These are phyloP conservation scores for Sporothrix euskadiensis DNA, from an alignment of 2,329 filamentous ascomycete genomes.

Conservation along the genomic window DNA sequence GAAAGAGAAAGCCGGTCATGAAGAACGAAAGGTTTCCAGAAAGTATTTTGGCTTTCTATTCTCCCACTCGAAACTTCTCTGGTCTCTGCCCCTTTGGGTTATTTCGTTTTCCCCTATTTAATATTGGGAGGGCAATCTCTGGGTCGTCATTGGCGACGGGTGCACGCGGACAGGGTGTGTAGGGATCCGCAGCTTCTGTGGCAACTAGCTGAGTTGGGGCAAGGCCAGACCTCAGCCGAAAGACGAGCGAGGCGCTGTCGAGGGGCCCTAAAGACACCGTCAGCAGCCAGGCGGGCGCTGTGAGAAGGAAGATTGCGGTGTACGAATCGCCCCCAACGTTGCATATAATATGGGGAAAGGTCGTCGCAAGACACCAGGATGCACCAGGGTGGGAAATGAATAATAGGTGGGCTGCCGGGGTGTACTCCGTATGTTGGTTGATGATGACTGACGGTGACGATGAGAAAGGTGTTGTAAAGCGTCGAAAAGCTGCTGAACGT, in stretches of 20 bases:
- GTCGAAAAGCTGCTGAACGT: not conserved
- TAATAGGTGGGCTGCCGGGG: constrained; percentile 8
- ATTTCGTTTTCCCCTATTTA: constrained; percentile 30
- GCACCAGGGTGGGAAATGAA: constrained; percentile 29
- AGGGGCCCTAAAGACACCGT: constrained; percentile 1
- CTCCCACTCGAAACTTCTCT: not conserved
- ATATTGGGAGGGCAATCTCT: constrained; percentile 29
- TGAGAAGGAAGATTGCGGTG: constrained; percentile 28
- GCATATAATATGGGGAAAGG: constrained; percentile 29
- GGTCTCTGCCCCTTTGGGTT: constrained; percentile 21
- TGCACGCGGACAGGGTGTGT: constrained; percentile 16
- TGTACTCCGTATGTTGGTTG: not conserved
- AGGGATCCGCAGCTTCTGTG: constrained; percentile 31
- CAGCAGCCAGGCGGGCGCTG: constrained; percentile 21
- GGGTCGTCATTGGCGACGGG: constrained; percentile 31
- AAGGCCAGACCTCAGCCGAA: constrained; percentile 16
- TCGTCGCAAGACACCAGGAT: constrained; percentile 2
- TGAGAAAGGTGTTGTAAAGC: not conserved
- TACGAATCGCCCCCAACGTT: constrained; percentile 20
- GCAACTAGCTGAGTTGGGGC: constrained; percentile 32
- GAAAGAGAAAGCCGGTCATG: constrained; percentile 52
- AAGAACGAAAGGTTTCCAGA: constrained; percentile 35
- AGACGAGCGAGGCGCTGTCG: constrained; percentile 17
- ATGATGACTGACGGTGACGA: not conserved
- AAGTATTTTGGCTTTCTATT: constrained; percentile 13